Base-by-base conservation (phyloP, 176 grass and related monocot genomes). In the Saccharum spontaneum region DNA sequence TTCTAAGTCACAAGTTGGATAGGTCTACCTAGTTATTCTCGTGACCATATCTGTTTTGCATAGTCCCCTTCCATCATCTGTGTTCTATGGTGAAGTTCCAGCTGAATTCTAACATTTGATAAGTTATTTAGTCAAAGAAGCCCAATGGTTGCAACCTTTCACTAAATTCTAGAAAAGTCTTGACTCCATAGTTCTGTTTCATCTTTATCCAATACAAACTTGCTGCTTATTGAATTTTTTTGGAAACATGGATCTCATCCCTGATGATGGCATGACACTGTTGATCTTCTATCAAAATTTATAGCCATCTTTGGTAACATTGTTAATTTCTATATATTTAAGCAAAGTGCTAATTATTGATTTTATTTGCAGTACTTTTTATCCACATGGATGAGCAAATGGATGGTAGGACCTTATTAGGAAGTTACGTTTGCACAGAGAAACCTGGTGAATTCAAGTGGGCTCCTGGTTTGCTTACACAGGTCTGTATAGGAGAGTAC, bases 331-430 rank as follows among this genome's bases (percentile, higher is more conserved):
- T n/a, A n/a, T n/a, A n/a, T n/a, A n/a, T n/a, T n/a, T n/a, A n/a
- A n/a, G n/a, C n/a, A n/a, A n/a, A n/a, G n/a, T n/a, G n/a, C n/a
- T n/a, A n/a, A n/a, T n/a, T n/a, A n/a, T n/a, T n/a, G n/a, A n/a
- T n/a, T 93, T 74, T 89, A 50, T 86, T 78, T 75, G 71, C 89
- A 98, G 95, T 89, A 65, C 73, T 98, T 82, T 92, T 95, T 73
- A 93, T 98, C 75, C 95, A 98, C 91, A 89, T 92, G 89, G 95
- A 95, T 44, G 93, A 98, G 74, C 91, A 95, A 84, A 95, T 98
- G 95, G 95, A 98, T 79, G 90, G 95, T 82, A 90, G 87, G 82
- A 98, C 91, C 48, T 90, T 98, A 80, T 79, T 98, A 74, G 93
- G 95, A 41, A 98, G 89, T 74, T 98, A 98, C 13, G 71, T 98